Base-by-base conservation (phyloP, 371 early-diverging fungal genomes). In the Lichtheimia hyalospora region DNA sequence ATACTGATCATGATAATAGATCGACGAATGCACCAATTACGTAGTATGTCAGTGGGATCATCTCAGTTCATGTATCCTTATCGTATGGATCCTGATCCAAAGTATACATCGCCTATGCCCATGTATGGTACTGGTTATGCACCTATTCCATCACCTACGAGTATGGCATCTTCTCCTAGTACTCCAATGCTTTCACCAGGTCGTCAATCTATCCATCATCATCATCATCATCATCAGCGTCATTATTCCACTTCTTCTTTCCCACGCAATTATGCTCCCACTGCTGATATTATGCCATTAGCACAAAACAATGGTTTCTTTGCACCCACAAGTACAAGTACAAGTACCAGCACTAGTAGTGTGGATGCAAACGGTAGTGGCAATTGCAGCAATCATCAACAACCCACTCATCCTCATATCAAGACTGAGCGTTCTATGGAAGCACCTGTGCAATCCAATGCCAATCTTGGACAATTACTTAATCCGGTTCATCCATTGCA, bases 11-110 rank as follows among this genome's bases (percentile, higher is more conserved):
- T n/a, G 46, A 46, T 18, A 4, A n/a, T 23, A 62, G 62, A 62
- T 52, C 62, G 53, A 10, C 57, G 51, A 39, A 55, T 43, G 43
- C 55, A 57, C 16, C 73, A 68, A 23, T 61, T 69, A 39, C 65
- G 79, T 46, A 78, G 79, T 44, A 75, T 75, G 79, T 78, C 79
- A 12, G 61, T 75, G 52, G 74, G 79, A 6, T 73, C 77, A 10
- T 54, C 50, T 8, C 62, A 61, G n/a, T 49, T 49, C 46, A 12
- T 52, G 49, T 62, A 57, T 6, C 66, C 58, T 40, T 55, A 55
- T 44, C 66, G 70, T 34, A 59, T 72, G 57, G 67, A 70, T 28
- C 51, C 64, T 46, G 64, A 72, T 41, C 61, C 54, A 16, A 67
- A 66, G 51, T 54, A 34, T 13, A 18, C 58, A 39, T 25, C 27